Percentiles rank a stretch among this genome's conserved stretches.
These are phyloP conservation scores for Phtheirospermum japonicum DNA, from an alignment of 257 asterid species.

Conservation along the genomic window DNA sequence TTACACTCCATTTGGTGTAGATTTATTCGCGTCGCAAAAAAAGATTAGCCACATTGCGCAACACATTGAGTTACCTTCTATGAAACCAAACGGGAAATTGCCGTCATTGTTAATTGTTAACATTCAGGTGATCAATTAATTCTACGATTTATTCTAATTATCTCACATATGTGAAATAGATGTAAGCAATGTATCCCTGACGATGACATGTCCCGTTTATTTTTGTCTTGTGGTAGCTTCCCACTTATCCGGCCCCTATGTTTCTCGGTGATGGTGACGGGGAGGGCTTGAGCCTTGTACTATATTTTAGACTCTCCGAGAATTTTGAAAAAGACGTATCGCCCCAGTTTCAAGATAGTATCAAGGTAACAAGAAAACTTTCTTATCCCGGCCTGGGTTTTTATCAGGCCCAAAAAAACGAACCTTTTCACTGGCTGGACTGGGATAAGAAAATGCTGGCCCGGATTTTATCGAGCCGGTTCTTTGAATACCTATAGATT, in stretches of 20 bases:
- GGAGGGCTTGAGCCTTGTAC: conserved; percentile 73
- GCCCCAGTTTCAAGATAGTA: conserved; percentile 59
- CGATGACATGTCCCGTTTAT: conserved; percentile 5
- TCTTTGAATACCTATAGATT: too few species aligned
- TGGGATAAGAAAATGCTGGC: background rate
- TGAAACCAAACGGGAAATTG: conserved; percentile 52
- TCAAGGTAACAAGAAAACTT: conserved; percentile 64
- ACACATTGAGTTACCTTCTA: conserved; percentile 77
- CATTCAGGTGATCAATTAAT: conserved; percentile 60
- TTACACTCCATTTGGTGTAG: conserved; percentile 90
- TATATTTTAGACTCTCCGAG: conserved; percentile 63
- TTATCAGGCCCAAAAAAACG: too few species aligned
- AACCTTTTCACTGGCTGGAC: background rate
- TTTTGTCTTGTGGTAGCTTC: conserved; percentile 44
- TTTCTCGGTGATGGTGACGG: conserved; percentile 75
- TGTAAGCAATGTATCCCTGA: too few species aligned
- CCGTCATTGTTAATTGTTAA: conserved; percentile 81
- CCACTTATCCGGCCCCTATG: conserved; percentile 69
- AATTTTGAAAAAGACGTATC: conserved; percentile 53
- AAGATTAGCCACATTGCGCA: conserved; percentile 92
- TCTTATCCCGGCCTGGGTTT: too few species aligned
- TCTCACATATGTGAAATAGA: background rate
- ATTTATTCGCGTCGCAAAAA: conserved; percentile 60
- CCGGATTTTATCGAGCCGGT: too few species aligned
- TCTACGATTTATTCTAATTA: background rate